Evolutionary conservation across 108 stramenopile genomes (phyloP).

Genomic region (Cyclotella kingstonii): DNA sequence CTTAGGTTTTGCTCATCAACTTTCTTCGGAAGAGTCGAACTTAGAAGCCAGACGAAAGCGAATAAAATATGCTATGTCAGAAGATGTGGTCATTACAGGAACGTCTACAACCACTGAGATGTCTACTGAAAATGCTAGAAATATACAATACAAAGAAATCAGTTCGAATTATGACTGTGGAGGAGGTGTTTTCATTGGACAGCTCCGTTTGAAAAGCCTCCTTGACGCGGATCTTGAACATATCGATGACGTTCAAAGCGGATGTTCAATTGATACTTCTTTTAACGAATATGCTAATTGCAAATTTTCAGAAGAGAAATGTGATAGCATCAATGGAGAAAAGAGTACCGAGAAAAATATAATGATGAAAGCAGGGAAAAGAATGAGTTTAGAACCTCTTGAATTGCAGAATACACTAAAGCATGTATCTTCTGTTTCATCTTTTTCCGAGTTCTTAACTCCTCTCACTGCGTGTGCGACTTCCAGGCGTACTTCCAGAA

Average conservation of each 20-base stretch:
- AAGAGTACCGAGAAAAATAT: not conserved
- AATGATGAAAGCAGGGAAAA: not conserved
- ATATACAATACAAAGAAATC: constrained; percentile 26
- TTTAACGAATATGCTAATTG: not conserved
- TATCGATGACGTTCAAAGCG: not conserved
- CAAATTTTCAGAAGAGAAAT: not conserved
- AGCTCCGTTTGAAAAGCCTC: constrained; percentile 24
- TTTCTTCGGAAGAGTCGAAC: constrained; percentile 52
- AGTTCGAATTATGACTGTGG: constrained; percentile 7
- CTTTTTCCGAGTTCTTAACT: constrained; percentile 15
- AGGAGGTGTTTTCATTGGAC: constrained; percentile 48
- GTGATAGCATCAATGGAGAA: constrained; percentile 5
- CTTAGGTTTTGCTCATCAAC: constrained; percentile 58
- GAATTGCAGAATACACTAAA: constrained; percentile 3
- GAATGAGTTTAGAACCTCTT: constrained; percentile 8
- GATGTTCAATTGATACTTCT: constrained; percentile 2
- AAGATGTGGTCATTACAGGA: constrained; percentile 15
- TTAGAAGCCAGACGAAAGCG: constrained; percentile 57
- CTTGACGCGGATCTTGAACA: not conserved
- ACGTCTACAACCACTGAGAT: not conserved
- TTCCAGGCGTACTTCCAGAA: constrained; percentile 31
- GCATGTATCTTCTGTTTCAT: constrained; percentile 2
- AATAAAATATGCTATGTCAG: constrained; percentile 54
- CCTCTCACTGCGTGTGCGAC: constrained; percentile 36
- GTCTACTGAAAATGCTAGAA: not conserved